Evolutionary conservation across 441 rosid species (phyloP).

Genomic region (Lepidium campestre): DNA sequence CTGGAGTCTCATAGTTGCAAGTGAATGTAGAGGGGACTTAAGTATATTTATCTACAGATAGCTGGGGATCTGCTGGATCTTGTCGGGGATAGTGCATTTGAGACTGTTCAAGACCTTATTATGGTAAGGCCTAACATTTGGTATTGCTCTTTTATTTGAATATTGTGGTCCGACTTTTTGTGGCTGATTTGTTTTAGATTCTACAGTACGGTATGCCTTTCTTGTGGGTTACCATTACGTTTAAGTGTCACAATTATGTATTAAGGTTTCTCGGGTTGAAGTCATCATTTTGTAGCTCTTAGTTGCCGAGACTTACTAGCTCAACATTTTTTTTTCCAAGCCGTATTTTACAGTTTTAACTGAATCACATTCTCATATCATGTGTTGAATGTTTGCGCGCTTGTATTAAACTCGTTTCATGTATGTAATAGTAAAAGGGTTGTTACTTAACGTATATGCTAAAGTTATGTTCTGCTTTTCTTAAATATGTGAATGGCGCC

Average conservation of each 20-base stretch:
- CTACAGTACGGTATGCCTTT: background rate
- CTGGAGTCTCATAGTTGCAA: slow-evolving; percentile 6
- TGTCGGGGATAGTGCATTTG: slow-evolving; percentile 89
- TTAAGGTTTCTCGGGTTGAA: background rate
- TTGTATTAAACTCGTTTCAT: background rate
- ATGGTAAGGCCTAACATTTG: slow-evolving; percentile 39
- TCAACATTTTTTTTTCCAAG: background rate
- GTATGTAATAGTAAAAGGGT: background rate
- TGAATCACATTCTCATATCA: background rate
- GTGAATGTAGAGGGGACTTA: slow-evolving; percentile 1
- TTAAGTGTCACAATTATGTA: slow-evolving; percentile 2
- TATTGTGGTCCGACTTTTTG: background rate
- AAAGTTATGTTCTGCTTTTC: slow-evolving; percentile 2
- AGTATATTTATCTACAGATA: slow-evolving; percentile 41
- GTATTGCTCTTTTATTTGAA: slow-evolving; percentile 9
- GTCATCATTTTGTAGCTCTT: background rate
- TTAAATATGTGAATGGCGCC: slow-evolving; percentile 1
- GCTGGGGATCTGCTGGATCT: slow-evolving; percentile 92
- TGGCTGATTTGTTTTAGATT: slow-evolving; percentile 4
- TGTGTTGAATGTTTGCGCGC: background rate
- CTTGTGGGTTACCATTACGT: slow-evolving; percentile 2
- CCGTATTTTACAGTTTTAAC: background rate
- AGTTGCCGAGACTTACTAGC: background rate
- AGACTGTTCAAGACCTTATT: slow-evolving; percentile 81
- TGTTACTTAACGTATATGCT: background rate